Conservation (phyloP, 202 grass and related monocot species). For the Setaria italica region DNA sequence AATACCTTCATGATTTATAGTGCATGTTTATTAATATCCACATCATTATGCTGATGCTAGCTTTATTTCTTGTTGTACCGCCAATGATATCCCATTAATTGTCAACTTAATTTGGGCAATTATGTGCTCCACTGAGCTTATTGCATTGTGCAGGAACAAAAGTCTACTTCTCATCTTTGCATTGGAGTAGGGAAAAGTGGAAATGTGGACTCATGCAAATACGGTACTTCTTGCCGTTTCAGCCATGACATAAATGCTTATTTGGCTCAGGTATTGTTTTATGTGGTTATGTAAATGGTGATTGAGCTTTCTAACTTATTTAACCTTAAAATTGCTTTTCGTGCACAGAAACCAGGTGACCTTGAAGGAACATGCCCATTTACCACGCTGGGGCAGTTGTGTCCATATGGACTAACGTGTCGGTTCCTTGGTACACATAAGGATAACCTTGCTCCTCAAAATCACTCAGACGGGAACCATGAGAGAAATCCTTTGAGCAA, state of each 20-base stretch:
- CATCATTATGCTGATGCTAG: not conserved
- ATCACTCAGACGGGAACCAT: conserved; percentile 40
- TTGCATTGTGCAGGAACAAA: conserved; percentile 60
- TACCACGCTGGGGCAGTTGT: conserved; percentile 47
- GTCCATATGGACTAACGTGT: conserved; percentile 83
- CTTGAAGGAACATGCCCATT: conserved; percentile 89
- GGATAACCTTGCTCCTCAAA: conserved; percentile 49
- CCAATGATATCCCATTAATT: not conserved
- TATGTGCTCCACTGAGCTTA: conserved; percentile 30
- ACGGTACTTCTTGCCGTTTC: conserved; percentile 77
- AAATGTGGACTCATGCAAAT: conserved; percentile 73
- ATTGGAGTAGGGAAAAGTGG: conserved; percentile 74
- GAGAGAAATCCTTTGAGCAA: conserved; percentile 85
- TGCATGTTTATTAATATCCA: not conserved
- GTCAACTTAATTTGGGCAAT: conserved; percentile 4
- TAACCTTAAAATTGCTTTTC: conserved; percentile 31
- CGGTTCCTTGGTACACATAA: conserved; percentile 77
- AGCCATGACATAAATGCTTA: conserved; percentile 87
- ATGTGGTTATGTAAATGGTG: not conserved
- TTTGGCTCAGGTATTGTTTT: conserved; percentile 70
- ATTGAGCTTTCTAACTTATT: conserved; percentile 27
- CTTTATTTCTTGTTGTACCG: not conserved
- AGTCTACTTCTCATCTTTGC: conserved; percentile 78
- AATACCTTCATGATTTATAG: conserved; percentile 1
- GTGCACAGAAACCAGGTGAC: conserved; percentile 82